phyloP scores from a whole-genome alignment of 1,284 basidiomycete genomes.

The Papiliotrema nemorosa region DNA sequence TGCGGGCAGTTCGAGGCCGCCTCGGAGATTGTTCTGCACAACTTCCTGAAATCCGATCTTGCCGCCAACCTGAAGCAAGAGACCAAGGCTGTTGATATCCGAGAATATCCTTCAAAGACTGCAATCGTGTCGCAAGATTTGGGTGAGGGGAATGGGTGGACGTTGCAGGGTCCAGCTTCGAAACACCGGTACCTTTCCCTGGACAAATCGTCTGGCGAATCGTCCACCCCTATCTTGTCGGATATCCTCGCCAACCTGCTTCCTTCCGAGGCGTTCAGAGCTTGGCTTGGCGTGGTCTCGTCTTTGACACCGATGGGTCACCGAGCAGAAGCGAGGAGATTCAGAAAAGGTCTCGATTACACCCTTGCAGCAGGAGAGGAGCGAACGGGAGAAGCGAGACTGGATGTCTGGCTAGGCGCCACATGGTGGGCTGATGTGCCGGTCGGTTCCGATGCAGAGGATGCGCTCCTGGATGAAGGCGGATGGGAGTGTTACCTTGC shows the following conservation, averaged over 20 bases:
- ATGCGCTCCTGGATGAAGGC: slow-evolving; percentile 62
- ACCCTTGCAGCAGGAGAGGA: slow-evolving; percentile 89
- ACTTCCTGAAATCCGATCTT: slow-evolving; percentile 69
- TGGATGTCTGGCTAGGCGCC: slow-evolving; percentile 86
- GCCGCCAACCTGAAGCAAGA: slow-evolving; percentile 65
- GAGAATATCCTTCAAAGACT: slow-evolving; percentile 20
- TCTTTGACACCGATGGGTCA: slow-evolving; percentile 71
- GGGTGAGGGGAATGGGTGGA: slow-evolving; percentile 61
- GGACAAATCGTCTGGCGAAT: slow-evolving; percentile 7
- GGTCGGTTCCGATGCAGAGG: slow-evolving; percentile 49
- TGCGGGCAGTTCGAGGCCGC: slow-evolving; percentile 80
- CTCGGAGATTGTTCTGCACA: slow-evolving; percentile 84
- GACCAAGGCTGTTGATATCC: slow-evolving; percentile 56
- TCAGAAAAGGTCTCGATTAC: slow-evolving; percentile 91
- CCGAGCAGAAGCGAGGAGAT: slow-evolving; percentile 74
- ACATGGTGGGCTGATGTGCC: slow-evolving; percentile 64
- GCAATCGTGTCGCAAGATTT: slow-evolving; percentile 62
- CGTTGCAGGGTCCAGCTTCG: slow-evolving; percentile 80
- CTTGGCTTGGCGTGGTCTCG: slow-evolving; percentile 81
- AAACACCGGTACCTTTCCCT: slow-evolving; percentile 87
- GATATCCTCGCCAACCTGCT: slow-evolving; percentile 65
- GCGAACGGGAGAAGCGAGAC: slow-evolving; percentile 61
- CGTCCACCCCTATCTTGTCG: slow-evolving; percentile 55
- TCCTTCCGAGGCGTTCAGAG: slow-evolving; percentile 77
- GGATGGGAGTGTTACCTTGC: slow-evolving; percentile 99